Percentiles rank a stretch among this genome's conserved stretches.
phyloP scores from a whole-genome alignment of 495 filamentous ascomycete genomes.

The Penicillium salamii region DNA sequence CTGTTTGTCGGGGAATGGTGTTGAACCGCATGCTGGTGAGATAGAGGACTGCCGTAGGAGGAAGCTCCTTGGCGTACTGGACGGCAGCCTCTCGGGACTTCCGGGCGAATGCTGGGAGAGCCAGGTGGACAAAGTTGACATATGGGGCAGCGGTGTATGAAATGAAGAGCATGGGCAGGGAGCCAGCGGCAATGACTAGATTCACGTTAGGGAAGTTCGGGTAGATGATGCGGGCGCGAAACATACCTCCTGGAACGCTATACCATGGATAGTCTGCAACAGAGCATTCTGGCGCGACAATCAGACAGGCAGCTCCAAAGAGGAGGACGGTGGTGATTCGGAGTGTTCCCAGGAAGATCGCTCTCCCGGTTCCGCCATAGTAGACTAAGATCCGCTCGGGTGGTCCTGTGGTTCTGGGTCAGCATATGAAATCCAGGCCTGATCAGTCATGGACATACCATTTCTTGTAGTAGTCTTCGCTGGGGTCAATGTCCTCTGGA shows the following conservation, averaged over 20 bases:
- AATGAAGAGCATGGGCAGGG: slow-evolving; percentile 66
- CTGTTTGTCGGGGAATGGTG: slow-evolving; percentile 38
- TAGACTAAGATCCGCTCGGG: slow-evolving; percentile 67
- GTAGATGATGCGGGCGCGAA: not conserved
- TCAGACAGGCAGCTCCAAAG: slow-evolving; percentile 58
- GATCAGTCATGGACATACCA: slow-evolving; percentile 24
- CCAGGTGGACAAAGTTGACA: slow-evolving; percentile 69
- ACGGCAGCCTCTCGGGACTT: slow-evolving; percentile 62
- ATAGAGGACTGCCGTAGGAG: slow-evolving; percentile 60
- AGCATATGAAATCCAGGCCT: slow-evolving; percentile 7
- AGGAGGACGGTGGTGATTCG: slow-evolving; percentile 71
- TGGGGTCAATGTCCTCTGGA: slow-evolving; percentile 14
- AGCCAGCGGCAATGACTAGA: slow-evolving; percentile 55
- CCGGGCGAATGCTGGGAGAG: slow-evolving; percentile 67
- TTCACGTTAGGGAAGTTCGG: not conserved
- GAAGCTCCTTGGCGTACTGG: slow-evolving; percentile 60
- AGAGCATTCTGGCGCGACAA: slow-evolving; percentile 59
- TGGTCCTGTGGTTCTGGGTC: slow-evolving; percentile 23
- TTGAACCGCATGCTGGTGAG: slow-evolving; percentile 68
- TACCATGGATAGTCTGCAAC: slow-evolving; percentile 46
- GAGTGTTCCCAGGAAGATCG: slow-evolving; percentile 62
- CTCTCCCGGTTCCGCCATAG: slow-evolving; percentile 64
- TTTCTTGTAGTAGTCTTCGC: slow-evolving; percentile 25
- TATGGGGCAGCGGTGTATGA: slow-evolving; percentile 63
- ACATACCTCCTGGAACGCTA: slow-evolving; percentile 46